phyloP scores from a whole-genome alignment of 148 eudicot genomes.

The Beta vulgaris region DNA sequence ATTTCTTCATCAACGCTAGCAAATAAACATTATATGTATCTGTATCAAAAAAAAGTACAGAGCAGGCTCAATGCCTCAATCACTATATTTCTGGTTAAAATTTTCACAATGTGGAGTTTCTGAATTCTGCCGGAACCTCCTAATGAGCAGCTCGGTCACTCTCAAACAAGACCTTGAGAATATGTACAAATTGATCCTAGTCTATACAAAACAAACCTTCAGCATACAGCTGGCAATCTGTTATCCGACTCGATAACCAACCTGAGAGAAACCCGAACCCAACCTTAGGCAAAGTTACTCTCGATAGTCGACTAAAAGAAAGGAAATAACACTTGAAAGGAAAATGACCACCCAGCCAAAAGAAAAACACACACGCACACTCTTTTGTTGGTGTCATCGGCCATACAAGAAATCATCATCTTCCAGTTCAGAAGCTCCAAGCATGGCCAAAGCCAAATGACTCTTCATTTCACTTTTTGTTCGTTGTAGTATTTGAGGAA shows the following conservation, averaged over 20 bases:
- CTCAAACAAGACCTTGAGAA: background rate
- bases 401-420: constrained; percentile 55
- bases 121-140: background rate
- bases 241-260: too few relatives aligned
- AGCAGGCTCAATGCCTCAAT: constrained; percentile 9
- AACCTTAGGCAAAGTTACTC: constrained; percentile 4
- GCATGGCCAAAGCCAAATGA: constrained; percentile 91
- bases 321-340: background rate
- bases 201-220: constrained; percentile 36
- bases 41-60: background rate
- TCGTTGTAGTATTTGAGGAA: constrained; percentile 38
- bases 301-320: constrained; percentile 2
- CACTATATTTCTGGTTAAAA: background rate
- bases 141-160: background rate
- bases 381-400: constrained; percentile 38
- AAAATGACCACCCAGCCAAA: background rate
- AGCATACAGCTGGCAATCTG: too few relatives aligned
- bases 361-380: background rate
- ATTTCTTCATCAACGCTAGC: background rate
- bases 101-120: constrained; percentile 10
- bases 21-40: background rate
- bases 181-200: constrained; percentile 26
- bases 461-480: constrained; percentile 60
- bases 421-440: constrained; percentile 77
- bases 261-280: too few relatives aligned